A percentile compares a stretch with the other conserved stretches of the same genome.
Evolutionary conservation across 2,329 filamentous ascomycete genomes (phyloP).

Genomic region (Coniochaeta prunicola): DNA sequence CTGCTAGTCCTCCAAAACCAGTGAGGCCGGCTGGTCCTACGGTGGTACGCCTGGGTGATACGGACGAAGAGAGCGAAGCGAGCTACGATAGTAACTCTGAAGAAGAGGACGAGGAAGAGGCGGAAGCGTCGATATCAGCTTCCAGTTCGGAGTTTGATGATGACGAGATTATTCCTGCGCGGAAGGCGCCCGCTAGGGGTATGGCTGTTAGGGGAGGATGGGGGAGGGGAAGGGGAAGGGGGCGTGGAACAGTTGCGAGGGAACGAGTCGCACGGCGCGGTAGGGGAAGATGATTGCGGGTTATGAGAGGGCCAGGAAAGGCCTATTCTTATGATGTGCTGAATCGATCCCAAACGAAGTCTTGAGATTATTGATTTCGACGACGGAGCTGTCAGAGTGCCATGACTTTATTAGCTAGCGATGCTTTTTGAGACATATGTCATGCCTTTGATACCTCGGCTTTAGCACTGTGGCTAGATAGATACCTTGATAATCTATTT

Average conservation of each 20-base stretch:
- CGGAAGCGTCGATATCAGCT: background rate
- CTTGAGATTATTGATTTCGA: background rate
- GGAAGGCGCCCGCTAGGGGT: slow-evolving; percentile 3
- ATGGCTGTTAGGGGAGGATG: slow-evolving; percentile 7
- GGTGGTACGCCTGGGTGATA: slow-evolving; percentile 22
- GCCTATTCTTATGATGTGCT: background rate
- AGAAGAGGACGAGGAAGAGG: slow-evolving; percentile 6
- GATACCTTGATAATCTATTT: background rate
- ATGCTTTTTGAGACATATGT: background rate
- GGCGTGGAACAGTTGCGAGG: background rate
- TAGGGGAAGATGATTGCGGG: background rate
- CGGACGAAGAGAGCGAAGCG: slow-evolving; percentile 14
- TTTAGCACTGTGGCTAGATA: background rate
- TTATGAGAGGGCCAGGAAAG: too few species aligned
- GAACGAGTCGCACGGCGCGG: background rate
- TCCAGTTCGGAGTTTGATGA: slow-evolving; percentile 13
- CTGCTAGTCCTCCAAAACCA: background rate
- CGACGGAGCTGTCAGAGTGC: background rate
- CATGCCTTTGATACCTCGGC: background rate
- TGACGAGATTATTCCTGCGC: slow-evolving; percentile 16
- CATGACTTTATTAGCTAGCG: background rate
- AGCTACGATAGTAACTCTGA: background rate
- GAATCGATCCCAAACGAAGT: background rate
- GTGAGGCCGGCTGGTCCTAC: slow-evolving; percentile 19
- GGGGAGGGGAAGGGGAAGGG: background rate